Conservation (phyloP, 2,329 filamentous ascomycete genomes). For the Microdochium bolleyi region DNA sequence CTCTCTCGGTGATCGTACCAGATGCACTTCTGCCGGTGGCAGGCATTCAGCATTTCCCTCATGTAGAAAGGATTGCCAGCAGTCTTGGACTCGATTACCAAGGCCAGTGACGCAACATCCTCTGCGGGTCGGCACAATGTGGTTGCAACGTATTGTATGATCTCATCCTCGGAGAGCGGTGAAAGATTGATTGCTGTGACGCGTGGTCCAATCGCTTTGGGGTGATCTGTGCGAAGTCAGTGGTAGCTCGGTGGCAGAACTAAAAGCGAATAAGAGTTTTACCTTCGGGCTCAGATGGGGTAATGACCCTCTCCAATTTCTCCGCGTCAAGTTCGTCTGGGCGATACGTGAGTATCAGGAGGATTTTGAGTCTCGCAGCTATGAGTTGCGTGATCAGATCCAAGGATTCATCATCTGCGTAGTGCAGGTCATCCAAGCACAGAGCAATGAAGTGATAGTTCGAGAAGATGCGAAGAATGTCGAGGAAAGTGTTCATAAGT, state of each 20-base stretch:
- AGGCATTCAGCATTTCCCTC: conserved; percentile 81
- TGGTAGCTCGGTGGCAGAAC: not conserved
- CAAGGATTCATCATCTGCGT: conserved; percentile 79
- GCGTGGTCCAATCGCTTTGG: conserved; percentile 39
- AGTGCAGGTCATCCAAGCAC: conserved; percentile 83
- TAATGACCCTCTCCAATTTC: conserved; percentile 44
- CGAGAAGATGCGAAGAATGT: conserved; percentile 75
- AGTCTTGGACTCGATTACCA: conserved; percentile 84
- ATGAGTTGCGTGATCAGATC: conserved; percentile 80
- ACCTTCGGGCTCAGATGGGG: conserved; percentile 47
- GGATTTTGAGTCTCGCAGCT: conserved; percentile 68
- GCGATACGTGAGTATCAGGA: conserved; percentile 70
- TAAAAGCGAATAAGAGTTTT: conserved; percentile 5
- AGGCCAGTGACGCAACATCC: conserved; percentile 68
- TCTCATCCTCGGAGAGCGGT: conserved; percentile 71
- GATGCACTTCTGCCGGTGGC: conserved; percentile 78
- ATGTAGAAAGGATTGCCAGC: conserved; percentile 87
- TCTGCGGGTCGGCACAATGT: conserved; percentile 69
- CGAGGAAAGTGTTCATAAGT: conserved; percentile 80
- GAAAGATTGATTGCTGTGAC: conserved; percentile 64
- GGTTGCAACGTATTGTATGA: conserved; percentile 72
- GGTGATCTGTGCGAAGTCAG: conserved; percentile 26
- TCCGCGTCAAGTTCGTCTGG: conserved; percentile 56
- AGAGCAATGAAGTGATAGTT: conserved; percentile 82
- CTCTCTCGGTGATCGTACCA: conserved; percentile 84